A percentile compares a stretch with the other conserved stretches of the same genome.
Conservation (phyloP, 2,329 filamentous ascomycete species). For the Ascomycota sp. region DNA sequence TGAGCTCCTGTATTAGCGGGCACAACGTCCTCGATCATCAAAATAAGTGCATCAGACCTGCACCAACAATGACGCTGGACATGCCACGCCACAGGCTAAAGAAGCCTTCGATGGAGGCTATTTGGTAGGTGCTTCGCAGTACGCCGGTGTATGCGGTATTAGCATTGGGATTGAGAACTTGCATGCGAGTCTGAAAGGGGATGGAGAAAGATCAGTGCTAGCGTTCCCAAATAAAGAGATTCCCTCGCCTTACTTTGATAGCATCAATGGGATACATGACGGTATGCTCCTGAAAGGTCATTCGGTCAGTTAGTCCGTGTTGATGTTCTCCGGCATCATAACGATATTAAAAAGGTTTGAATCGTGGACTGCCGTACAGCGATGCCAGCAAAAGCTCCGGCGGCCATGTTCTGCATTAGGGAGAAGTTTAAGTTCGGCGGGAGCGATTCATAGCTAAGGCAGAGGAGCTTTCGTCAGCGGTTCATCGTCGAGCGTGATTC, state of each 20-base stretch:
- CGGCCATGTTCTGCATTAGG: constrained; percentile 81
- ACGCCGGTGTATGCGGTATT: constrained; percentile 74
- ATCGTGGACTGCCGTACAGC: constrained; percentile 37
- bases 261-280: constrained; percentile 98
- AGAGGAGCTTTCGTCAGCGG: too few species aligned
- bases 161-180: constrained; percentile 71
- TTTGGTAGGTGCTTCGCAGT: constrained; percentile 79
- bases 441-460: constrained; percentile 65
- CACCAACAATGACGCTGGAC: constrained; percentile 87
- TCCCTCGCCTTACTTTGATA: constrained; percentile 62
- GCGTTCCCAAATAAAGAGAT: not conserved
- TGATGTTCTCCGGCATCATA: too few species aligned
- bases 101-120: constrained; percentile 75
- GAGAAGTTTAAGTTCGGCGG: constrained; percentile 94
- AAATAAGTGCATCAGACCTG: constrained; percentile 47
- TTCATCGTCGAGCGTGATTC: too few species aligned
- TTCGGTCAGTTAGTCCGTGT: constrained; percentile 5
- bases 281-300: constrained; percentile 77
- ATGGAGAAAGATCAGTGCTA: not conserved
- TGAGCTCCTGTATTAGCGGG: constrained; percentile 16
- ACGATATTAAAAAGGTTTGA: too few species aligned
- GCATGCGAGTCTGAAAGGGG: constrained; percentile 96
- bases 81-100: constrained; percentile 89
- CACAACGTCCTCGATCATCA: constrained; percentile 4
- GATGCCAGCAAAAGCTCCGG: constrained; percentile 91